A percentile compares a stretch with the other conserved stretches of the same genome.
These are phyloP conservation scores for Yamadazyma atmosphaerica DNA, from an alignment of 1,139 yeast species.

Conservation along the genomic window DNA sequence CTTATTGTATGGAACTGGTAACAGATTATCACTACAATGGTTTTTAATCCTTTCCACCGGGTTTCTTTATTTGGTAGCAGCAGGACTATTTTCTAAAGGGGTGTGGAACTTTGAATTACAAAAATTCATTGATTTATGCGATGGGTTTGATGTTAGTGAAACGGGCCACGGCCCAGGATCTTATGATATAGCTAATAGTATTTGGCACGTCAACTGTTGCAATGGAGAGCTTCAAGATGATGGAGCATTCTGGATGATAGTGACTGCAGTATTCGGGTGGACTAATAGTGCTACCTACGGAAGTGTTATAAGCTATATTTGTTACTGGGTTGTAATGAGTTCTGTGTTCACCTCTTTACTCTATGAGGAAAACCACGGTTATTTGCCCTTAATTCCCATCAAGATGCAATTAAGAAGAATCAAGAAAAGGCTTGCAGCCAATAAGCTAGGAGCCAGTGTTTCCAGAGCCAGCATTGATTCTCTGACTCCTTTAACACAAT, in stretches of 20 bases:
- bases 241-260: constrained; percentile 46
- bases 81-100: constrained; percentile 47
- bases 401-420: constrained; percentile 60
- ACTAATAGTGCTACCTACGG: constrained; percentile 52
- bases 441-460: neutral
- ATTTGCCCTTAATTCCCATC: constrained; percentile 59
- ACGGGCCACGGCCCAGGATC: constrained; percentile 52
- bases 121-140: constrained; percentile 39
- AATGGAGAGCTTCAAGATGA: constrained; percentile 47
- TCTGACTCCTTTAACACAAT: constrained; percentile 21
- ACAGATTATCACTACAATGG: constrained; percentile 41
- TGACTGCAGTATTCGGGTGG: constrained; percentile 50
- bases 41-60: constrained; percentile 42
- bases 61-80: constrained; percentile 45
- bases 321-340: constrained; percentile 38
- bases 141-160: constrained; percentile 47
- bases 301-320: constrained; percentile 38
- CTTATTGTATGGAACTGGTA: constrained; percentile 42
- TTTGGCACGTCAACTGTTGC: constrained; percentile 52
- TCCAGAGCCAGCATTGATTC: constrained; percentile 30
- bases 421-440: constrained; percentile 35
- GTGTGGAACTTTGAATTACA: constrained; percentile 49
- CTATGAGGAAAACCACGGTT: constrained; percentile 64
- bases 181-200: constrained; percentile 38
- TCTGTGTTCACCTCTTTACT: constrained; percentile 29